Evolutionary conservation across 768 basidiomycete genomes (phyloP).

Genomic region (Boletus fagicola): DNA sequence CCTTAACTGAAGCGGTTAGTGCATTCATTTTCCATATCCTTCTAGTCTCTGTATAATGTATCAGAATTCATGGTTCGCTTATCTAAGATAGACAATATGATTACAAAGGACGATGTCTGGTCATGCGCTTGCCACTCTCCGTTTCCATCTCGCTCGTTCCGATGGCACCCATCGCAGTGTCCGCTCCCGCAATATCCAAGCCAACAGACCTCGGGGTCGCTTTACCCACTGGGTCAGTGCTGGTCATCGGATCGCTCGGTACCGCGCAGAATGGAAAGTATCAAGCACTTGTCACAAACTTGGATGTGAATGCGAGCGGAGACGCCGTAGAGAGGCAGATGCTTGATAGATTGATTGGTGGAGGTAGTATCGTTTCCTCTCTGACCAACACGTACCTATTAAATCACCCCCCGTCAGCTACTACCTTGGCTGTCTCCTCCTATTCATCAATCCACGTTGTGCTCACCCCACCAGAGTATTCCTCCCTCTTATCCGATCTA

Average conservation of each 20-base stretch:
- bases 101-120: constrained; percentile 15
- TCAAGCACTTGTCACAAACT: constrained; percentile 61
- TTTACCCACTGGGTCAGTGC: constrained; percentile 44
- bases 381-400: background rate
- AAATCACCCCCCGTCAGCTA: constrained; percentile 43
- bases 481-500: constrained; percentile 50
- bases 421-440: constrained; percentile 47
- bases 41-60: constrained; percentile 7
- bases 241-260: constrained; percentile 75
- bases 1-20: background rate
- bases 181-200: constrained; percentile 16
- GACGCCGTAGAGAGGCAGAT: constrained; percentile 72
- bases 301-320: constrained; percentile 42
- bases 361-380: constrained; percentile 46
- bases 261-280: constrained; percentile 81
- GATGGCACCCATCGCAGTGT: constrained; percentile 52
- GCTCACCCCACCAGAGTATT: constrained; percentile 65
- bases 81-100: constrained; percentile 24
- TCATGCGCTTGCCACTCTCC: background rate
- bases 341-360: constrained; percentile 77
- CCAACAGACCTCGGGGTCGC: constrained; percentile 26
- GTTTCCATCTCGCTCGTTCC: background rate
- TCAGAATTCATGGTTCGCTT: constrained; percentile 6
- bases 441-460: constrained; percentile 69
- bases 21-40: constrained; percentile 1